Evolutionary conservation across 805 yeast species (phyloP).

Genomic region (Barnettozyma pratensis): DNA sequence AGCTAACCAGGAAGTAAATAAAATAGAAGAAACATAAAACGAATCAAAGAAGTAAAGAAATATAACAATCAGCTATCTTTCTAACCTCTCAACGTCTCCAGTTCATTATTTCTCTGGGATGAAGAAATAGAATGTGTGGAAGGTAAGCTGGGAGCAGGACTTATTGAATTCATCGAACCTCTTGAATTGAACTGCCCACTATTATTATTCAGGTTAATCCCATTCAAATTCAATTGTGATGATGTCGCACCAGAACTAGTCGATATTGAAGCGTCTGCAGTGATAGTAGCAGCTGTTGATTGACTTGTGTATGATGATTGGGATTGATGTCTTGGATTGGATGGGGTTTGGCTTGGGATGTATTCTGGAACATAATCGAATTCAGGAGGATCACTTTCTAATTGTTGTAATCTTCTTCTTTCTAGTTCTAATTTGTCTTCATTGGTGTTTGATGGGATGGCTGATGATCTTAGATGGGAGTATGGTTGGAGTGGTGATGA

Average conservation of each 20-base stretch:
- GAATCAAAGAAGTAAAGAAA: neutral
- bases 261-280: neutral
- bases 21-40: neutral
- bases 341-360: neutral
- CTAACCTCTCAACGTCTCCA: constrained; percentile 5
- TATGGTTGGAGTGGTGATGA: constrained; percentile 1
- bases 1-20: too few relatives aligned
- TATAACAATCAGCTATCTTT: neutral
- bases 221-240: neutral
- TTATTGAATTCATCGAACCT: neutral
- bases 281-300: too few relatives aligned
- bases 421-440: constrained; percentile 38
- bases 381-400: constrained; percentile 39
- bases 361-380: constrained; percentile 26
- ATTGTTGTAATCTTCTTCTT: constrained; percentile 29
- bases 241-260: neutral
- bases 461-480: neutral
- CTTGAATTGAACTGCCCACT: too few relatives aligned
- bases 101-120: neutral
- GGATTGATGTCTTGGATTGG: neutral
- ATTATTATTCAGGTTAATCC: too few relatives aligned
- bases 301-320: neutral
- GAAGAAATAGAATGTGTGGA: neutral
- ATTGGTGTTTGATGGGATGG: neutral
- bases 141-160: neutral